Evolutionary conservation across 2,329 filamentous ascomycete species (phyloP).

Genomic region (Neoscytalidium dimidiatum): DNA sequence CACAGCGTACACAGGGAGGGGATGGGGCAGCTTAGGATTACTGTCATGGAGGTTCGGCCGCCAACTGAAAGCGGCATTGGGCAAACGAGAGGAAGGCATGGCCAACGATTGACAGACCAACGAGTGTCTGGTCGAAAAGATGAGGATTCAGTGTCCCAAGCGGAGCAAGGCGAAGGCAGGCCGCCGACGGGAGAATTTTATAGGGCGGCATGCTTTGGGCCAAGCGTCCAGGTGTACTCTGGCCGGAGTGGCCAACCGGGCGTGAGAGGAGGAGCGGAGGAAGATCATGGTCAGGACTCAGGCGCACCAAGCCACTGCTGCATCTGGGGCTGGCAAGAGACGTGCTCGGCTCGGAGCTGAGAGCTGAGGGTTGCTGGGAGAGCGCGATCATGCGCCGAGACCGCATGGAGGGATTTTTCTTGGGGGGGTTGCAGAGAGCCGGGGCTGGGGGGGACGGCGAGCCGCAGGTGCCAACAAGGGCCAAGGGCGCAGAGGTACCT

Average conservation of each 20-base stretch:
- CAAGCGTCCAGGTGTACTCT: neutral
- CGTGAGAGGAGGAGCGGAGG: neutral
- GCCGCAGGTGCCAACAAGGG: neutral
- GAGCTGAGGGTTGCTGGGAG: neutral
- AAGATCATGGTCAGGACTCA: conserved; percentile 1
- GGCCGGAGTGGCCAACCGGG: neutral
- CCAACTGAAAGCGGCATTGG: neutral
- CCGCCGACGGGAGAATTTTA: conserved; percentile 7
- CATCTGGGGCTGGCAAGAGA: neutral
- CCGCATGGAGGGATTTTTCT: neutral
- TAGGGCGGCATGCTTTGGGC: neutral
- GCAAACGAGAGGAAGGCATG: conserved; percentile 7
- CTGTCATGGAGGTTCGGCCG: neutral
- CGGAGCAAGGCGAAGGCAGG: neutral
- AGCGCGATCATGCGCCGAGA: conserved; percentile 13
- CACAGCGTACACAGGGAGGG: neutral
- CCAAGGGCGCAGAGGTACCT: neutral
- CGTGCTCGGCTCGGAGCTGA: conserved; percentile 2
- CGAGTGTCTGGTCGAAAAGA: neutral
- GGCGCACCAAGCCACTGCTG: neutral
- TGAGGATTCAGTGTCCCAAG: conserved; percentile 10
- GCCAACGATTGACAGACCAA: neutral
- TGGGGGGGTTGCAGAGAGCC: neutral
- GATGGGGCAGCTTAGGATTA: neutral
- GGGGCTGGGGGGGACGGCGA: neutral